Base-by-base conservation (phyloP, 441 rosid genomes). In the Populus trichocarpa region DNA sequence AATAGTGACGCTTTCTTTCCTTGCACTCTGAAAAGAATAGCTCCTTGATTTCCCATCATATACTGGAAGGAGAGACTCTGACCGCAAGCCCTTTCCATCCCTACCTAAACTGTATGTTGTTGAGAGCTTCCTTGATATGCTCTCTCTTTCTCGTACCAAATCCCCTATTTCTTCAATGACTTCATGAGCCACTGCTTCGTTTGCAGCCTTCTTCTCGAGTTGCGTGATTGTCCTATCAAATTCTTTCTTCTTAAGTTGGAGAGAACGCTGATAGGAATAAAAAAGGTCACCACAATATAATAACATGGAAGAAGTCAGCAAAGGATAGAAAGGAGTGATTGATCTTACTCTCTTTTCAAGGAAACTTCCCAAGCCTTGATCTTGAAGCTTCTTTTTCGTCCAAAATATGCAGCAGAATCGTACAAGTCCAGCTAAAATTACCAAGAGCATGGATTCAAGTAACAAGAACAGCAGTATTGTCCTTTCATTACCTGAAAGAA, bases 21-120 rank as follows among this genome's bases (percentile, higher is more conserved):
- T 79, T 65, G 80, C 87, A 72, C 84, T 86, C 26, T 76, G 89
- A 66, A 88, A 90, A 13, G 94, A 88, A 5, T 81, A 81, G 85
- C 90, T 91, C 75, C 87, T 84, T 66, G 87, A 80, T 79, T 88
- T 87, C 16, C 83, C 85, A 72, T 83, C 82, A 59, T 75, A 87
- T 68, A 87, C 75, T 40, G 96, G 97, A 74, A 92, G 95, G 63
- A 88, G 75, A 40, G 85, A 77, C 75, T 81, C 84, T 23, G 85
- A 73, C 10, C 77, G 35, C 36, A 13, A 35, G 32, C 53, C 83
- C 35, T 65, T 82, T 72, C 67, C 71, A 79, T 92, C 98, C 75
- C 91, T 85, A 33, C 97, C 96, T 67, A 96, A 84, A 78, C 98
- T 92, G 85, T 93, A 96, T 14, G 92, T 87, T 40, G 97, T 91